Evolutionary conservation across 306 rosid species (phyloP).

Genomic region (Lathyrus aphaca): DNA sequence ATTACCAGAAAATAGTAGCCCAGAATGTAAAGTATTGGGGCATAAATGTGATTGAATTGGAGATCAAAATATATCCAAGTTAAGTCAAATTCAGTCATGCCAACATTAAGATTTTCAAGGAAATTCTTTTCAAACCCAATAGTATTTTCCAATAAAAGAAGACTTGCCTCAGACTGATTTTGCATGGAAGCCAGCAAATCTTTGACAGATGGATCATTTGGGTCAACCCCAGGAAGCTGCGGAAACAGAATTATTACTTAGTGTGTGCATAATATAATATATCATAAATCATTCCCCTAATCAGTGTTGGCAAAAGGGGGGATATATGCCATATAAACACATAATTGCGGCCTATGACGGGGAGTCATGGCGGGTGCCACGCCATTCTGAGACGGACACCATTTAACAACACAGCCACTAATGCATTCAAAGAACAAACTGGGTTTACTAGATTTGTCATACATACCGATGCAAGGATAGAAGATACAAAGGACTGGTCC

Average conservation of each 20-base stretch:
- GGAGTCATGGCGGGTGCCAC: background rate
- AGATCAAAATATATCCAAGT: conserved; percentile 23
- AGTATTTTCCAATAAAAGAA: conserved; percentile 14
- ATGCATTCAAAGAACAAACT: conserved; percentile 8
- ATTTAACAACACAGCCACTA: conserved; percentile 19
- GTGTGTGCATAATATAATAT: background rate
- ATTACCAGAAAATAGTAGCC: background rate
- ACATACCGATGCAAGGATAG: conserved; percentile 87
- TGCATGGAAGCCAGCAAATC: conserved; percentile 98
- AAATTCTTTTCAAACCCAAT: conserved; percentile 12
- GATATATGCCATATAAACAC: background rate
- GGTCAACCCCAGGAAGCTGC: conserved; percentile 99
- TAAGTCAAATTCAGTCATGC: background rate
- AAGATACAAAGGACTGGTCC: conserved; percentile 92
- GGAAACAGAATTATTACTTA: conserved; percentile 39
- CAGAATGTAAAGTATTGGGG: too few relatives aligned
- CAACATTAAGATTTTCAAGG: background rate
- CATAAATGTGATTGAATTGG: background rate
- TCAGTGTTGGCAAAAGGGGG: background rate
- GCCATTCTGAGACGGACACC: background rate
- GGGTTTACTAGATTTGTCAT: conserved; percentile 30
- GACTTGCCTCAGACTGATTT: conserved; percentile 76
- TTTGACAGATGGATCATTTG: conserved; percentile 94
- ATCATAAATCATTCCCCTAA: conserved; percentile 25
- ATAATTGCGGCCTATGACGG: background rate